phyloP scores from a whole-genome alignment of 306 rosid genomes.

The Inga laurina region DNA sequence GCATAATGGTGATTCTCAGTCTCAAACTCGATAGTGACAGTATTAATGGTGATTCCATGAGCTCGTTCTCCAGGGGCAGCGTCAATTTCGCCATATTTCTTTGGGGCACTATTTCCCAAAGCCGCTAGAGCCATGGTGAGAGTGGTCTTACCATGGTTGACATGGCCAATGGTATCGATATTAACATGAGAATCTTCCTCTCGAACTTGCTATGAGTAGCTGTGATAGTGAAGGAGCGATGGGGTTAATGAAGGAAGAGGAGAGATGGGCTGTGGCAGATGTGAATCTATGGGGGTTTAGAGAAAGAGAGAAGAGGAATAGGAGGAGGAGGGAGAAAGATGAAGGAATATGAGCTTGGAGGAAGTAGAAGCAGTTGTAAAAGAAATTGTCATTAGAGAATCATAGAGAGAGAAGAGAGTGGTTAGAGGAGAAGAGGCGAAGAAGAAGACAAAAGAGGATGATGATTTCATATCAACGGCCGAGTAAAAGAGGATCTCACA shows the following conservation, averaged over 20 bases:
- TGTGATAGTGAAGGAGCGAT: conserved; percentile 52
- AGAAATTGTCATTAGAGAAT: conserved; percentile 55
- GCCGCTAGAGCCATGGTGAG: conserved; percentile 86
- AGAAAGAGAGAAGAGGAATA: conserved; percentile 25
- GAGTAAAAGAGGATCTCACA: conserved; percentile 46
- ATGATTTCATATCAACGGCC: conserved; percentile 34
- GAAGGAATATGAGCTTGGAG: conserved; percentile 46
- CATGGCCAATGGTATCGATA: conserved; percentile 89
- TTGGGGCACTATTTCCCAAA: conserved; percentile 61
- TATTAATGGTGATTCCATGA: conserved; percentile 88
- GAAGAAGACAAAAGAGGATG: background rate
- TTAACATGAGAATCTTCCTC: conserved; percentile 84
- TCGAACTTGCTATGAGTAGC: conserved; percentile 86
- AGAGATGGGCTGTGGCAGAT: conserved; percentile 41
- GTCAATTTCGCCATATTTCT: conserved; percentile 82
- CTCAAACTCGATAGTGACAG: conserved; percentile 91
- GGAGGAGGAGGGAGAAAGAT: conserved; percentile 34
- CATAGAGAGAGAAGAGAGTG: background rate
- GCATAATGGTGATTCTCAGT: conserved; percentile 91
- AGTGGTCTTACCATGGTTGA: conserved; percentile 91
- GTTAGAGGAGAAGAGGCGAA: background rate
- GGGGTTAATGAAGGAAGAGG: conserved; percentile 71
- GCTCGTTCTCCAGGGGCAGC: conserved; percentile 88
- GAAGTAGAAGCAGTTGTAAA: conserved; percentile 48
- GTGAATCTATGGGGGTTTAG: conserved; percentile 21